phyloP scores from a whole-genome alignment of 2,329 filamentous ascomycete species.

The Calonectria henricotiae region DNA sequence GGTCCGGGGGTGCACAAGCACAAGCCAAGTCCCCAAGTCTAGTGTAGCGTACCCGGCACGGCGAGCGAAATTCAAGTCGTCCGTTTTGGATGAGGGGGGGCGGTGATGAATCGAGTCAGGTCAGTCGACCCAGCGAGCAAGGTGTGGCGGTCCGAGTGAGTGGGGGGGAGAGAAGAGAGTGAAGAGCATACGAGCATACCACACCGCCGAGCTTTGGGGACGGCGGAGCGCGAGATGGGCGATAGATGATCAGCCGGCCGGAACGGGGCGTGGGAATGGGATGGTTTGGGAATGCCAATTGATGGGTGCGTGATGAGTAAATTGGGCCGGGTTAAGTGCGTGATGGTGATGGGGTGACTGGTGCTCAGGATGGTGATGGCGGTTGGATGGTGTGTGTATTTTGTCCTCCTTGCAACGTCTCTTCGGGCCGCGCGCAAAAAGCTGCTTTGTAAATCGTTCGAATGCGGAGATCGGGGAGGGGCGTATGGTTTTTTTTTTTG shows the following conservation, averaged over 20 bases:
- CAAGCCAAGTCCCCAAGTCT: constrained; percentile 29
- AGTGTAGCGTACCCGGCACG: constrained; percentile 36
- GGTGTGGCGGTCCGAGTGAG: constrained; percentile 38
- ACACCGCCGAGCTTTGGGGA: too few species aligned
- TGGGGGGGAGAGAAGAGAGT: constrained; percentile 4
- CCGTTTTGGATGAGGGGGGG: constrained; percentile 17
- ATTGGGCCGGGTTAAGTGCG: not conserved
- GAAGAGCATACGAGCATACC: too few species aligned
- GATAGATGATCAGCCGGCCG: not conserved
- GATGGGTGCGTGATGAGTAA: not conserved
- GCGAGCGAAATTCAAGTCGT: constrained; percentile 38
- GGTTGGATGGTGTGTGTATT: not conserved
- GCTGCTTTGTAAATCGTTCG: not conserved
- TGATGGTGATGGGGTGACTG: not conserved
- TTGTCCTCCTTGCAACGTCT: not conserved
- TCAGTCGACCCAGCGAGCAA: constrained; percentile 47
- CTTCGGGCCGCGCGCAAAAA: not conserved
- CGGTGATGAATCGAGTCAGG: constrained; percentile 48
- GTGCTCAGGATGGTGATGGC: not conserved
- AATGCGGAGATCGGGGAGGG: constrained; percentile 3
- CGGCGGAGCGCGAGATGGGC: too few species aligned
- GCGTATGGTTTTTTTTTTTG: not conserved
- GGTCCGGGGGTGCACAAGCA: constrained; percentile 9
- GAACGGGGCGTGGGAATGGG: not conserved
- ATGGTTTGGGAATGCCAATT: not conserved